These are phyloP conservation scores for Podila clonocystis DNA, from an alignment of 192 early-diverging fungal species.

Conservation along the genomic window DNA sequence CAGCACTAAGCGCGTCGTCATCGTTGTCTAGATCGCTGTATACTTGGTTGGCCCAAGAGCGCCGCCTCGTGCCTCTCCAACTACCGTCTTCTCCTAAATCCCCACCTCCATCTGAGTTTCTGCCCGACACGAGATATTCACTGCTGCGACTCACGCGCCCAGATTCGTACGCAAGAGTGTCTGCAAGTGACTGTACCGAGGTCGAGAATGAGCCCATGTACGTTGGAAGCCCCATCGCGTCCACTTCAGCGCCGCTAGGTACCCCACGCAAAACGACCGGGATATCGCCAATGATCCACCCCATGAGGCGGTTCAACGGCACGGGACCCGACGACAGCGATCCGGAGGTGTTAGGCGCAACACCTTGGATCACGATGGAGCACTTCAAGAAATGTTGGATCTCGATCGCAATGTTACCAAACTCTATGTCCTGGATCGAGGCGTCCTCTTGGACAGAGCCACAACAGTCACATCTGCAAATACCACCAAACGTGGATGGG, in stretches of 20 bases:
- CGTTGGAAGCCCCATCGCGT: slow-evolving; percentile 10
- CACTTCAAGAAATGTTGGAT: slow-evolving; percentile 33
- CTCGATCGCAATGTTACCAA: slow-evolving; percentile 18
- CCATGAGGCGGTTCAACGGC: not conserved
- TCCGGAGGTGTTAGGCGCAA: not conserved
- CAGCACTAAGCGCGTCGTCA: not conserved
- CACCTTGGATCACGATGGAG: not conserved
- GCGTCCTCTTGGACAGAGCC: not conserved
- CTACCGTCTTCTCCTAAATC: not conserved
- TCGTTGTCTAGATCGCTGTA: not conserved
- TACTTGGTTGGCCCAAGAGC: not conserved
- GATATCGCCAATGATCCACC: slow-evolving; percentile 18
- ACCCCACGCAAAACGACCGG: slow-evolving; percentile 16
- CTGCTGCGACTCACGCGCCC: not conserved
- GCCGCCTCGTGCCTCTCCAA: not conserved
- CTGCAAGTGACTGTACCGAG: slow-evolving; percentile 1
- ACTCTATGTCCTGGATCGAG: not conserved
- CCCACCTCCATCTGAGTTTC: not conserved
- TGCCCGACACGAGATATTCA: not conserved
- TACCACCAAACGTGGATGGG: slow-evolving; percentile 12
- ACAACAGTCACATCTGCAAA: not conserved
- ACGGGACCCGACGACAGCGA: not conserved
- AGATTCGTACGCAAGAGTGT: slow-evolving; percentile 11
- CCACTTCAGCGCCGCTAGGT: not conserved
- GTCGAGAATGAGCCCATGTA: slow-evolving; percentile 33